phyloP scores from a whole-genome alignment of 2,329 filamentous ascomycete genomes.

The Botrytis paeoniae region DNA sequence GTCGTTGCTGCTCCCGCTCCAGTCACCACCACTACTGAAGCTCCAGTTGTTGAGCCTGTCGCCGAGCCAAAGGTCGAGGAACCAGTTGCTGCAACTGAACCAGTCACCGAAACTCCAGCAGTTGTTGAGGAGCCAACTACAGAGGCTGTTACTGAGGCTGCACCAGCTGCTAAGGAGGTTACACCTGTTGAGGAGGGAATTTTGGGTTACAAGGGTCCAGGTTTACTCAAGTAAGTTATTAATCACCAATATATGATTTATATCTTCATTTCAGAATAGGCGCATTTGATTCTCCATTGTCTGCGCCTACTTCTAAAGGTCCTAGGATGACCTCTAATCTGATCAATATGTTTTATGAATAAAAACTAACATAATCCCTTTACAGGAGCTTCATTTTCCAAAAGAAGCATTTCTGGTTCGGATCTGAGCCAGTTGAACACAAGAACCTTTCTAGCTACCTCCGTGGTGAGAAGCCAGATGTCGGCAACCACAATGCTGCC shows the following conservation, averaged over 20 bases:
- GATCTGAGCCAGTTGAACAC: slow-evolving; percentile 67
- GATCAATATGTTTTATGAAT: not conserved
- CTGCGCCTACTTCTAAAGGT: not conserved
- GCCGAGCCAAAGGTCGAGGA: slow-evolving; percentile 40
- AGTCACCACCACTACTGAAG: slow-evolving; percentile 24
- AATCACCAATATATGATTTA: not conserved
- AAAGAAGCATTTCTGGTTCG: slow-evolving; percentile 93
- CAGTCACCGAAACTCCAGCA: slow-evolving; percentile 41
- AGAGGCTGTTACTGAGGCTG: slow-evolving; percentile 55
- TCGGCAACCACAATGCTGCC: slow-evolving; percentile 75
- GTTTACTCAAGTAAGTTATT: slow-evolving; percentile 75
- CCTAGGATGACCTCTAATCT: not conserved
- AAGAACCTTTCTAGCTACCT: slow-evolving; percentile 75
- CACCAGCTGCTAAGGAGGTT: slow-evolving; percentile 44
- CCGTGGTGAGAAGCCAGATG: slow-evolving; percentile 80
- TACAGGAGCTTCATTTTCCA: slow-evolving; percentile 76
- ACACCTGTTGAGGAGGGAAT: slow-evolving; percentile 65
- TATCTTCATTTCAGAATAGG: not conserved
- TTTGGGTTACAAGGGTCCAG: slow-evolving; percentile 82
- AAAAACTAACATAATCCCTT: slow-evolving; percentile 16
- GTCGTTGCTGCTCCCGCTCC: slow-evolving; percentile 36
- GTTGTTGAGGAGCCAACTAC: slow-evolving; percentile 35
- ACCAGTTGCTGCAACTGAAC: slow-evolving; percentile 34
- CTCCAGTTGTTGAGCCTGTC: slow-evolving; percentile 47
- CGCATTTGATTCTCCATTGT: not conserved